Evolutionary conservation across 352 stramenopile genomes (phyloP), one percentile per base, ranked within the genome.

Genomic region (Phytophthora colocasiae): DNA sequence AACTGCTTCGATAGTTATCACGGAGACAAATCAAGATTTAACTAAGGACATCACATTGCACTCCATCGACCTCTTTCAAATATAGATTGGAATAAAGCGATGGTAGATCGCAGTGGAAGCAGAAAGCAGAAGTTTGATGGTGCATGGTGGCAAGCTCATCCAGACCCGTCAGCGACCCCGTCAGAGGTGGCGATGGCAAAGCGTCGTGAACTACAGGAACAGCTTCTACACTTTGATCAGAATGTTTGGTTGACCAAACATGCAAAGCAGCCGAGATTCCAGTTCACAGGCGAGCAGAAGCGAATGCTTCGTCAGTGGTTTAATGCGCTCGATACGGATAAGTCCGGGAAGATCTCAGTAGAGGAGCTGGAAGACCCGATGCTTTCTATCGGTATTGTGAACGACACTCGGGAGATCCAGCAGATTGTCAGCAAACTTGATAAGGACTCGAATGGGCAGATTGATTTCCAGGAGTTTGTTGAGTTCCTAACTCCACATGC

Each of bases 381-480:
- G 81, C 77, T 93, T 10, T 91, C 85, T 17, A 90, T 93, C 24
- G 85, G 85, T 14, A 83, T 92, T 22, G 85, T 90, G 45, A 89
- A 73, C 26, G 85, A 90, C 38, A 81, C 77, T 36, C 58, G 67
- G 9, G 85, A 93, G 69, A 89, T 91, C 50, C 58, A 75, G 24
- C 58, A 77, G 41, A 87, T 93, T 26, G 82, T 92, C 12, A 71
- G 55, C 9, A 77, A 74, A 17, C 56, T 93, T 6, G 85, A 93
- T 66, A 90, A 84, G 32, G 83, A 93, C 62, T 70, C 76, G 8
- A 93, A 88, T 60, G 85, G 81, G 2, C 74, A 79, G 44, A 91
- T 93, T 52, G 85, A 93, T 58, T 93, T 93, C 55, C 66, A 87
- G 11, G 85, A 93, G 69, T 93, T 93, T 48, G 81, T 93, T 2